Evolutionary conservation across 2,329 filamentous ascomycete genomes (phyloP), one percentile per base, ranked within the genome.

Genomic region (Juglanconis sp.): DNA sequence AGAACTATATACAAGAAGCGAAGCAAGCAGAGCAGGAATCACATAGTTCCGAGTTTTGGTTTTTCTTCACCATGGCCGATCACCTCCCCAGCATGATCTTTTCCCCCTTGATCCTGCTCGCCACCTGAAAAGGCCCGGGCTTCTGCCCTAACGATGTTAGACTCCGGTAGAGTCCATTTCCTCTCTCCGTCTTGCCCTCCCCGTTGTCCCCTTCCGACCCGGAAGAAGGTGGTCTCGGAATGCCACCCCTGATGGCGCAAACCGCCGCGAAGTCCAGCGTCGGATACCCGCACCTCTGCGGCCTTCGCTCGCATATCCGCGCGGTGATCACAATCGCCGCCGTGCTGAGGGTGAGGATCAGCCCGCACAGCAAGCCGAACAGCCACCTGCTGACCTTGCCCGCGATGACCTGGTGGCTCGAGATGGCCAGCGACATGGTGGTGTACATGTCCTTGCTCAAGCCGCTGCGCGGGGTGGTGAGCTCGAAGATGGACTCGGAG

Each of bases 391-490:
- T 49, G 51, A 35, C 40, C 4, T n/a, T 7, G 35, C 57, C 57
- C n/a, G 57, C 57, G 11, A 59, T 17, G 51, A 55, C 57, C 57
- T 59, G 57, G 57, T 55, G 57, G 57, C 57, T 59, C 30, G 24
- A 36, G n/a, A 59, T 55, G 30, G 57, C 57, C 6, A 59, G 51
- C 3, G 35, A 44, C 13, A 59, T 2, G 3, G 35, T 59, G 10
- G 57, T 59, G 46, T 59, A 59, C 51, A 59, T 55, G 51, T 55
- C 57, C 4, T 30, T 34, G 36, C 31, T 44, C 2, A 59, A 13
- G 0, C 46, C 36, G 51, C 13, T 5, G n/a, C 57, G 57, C 2
- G 57, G 57, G 5, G 0, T 1, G 13, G 53, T 30, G 35, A 59
- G 42, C 31, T 54, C 57, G 42, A 54, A 59, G 30, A 55, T 55